Evolutionary conservation across 2,329 filamentous ascomycete species (phyloP).

Genomic region (Colletotrichum magnum): DNA sequence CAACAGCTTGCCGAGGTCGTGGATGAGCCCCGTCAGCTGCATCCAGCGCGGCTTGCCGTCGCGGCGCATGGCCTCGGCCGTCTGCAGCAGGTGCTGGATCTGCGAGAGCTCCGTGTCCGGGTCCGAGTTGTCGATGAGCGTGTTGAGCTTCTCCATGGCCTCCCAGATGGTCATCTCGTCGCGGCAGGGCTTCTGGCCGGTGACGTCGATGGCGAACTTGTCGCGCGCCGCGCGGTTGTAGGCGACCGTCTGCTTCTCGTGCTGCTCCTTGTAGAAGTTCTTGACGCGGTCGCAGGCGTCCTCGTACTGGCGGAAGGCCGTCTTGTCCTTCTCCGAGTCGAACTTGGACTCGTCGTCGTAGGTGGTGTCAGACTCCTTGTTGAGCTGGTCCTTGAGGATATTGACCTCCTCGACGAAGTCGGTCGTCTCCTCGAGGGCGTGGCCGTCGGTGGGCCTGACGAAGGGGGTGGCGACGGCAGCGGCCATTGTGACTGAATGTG

Average conservation of each 20-base stretch:
- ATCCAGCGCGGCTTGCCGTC: conserved; percentile 89
- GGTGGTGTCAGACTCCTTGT: conserved; percentile 23
- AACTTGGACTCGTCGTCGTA: conserved; percentile 73
- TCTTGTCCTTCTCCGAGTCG: conserved; percentile 83
- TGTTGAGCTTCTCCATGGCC: conserved; percentile 93
- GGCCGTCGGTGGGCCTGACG: conserved; percentile 41
- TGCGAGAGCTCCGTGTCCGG: conserved; percentile 89
- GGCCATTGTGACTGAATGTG: conserved; percentile 30
- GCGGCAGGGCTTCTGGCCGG: conserved; percentile 70
- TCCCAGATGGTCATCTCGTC: conserved; percentile 90
- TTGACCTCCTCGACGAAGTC: conserved; percentile 70
- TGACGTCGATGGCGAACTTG: conserved; percentile 63
- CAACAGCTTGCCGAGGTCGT: conserved; percentile 85
- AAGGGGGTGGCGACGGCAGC: conserved; percentile 32
- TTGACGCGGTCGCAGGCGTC: conserved; percentile 88
- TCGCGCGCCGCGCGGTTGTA: conserved; percentile 87
- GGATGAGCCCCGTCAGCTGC: conserved; percentile 83
- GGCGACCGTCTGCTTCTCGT: conserved; percentile 80
- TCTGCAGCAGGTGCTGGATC: conserved; percentile 91
- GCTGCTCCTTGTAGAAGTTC: conserved; percentile 84
- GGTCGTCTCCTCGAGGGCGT: conserved; percentile 60
- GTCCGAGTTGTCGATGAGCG: conserved; percentile 90
- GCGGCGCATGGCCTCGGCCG: conserved; percentile 88
- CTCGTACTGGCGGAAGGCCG: conserved; percentile 85
- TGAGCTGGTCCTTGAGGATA: conserved; percentile 59